These are phyloP conservation scores for Diaporthe aspalathi DNA, from an alignment of 2,329 filamentous ascomycete genomes.

Conservation along the genomic window DNA sequence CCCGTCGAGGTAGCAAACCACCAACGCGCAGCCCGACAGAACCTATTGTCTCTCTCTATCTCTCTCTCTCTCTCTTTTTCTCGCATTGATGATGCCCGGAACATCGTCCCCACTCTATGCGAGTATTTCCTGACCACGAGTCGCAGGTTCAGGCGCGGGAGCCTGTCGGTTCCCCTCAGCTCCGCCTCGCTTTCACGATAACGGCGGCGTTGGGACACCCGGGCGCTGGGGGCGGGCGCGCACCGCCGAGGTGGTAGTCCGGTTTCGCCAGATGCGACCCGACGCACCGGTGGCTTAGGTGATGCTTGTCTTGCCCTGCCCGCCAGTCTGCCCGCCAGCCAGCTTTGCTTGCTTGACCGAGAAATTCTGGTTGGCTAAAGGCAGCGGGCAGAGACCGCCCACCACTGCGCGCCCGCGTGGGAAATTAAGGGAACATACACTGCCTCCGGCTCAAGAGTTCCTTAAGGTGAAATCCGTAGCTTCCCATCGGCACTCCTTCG, in stretches of 20 bases:
- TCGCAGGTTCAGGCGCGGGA: neutral
- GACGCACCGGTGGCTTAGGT: neutral
- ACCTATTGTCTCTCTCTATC: neutral
- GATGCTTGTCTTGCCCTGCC: neutral
- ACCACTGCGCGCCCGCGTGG: neutral
- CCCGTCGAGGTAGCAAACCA: neutral
- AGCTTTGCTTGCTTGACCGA: too few relatives aligned
- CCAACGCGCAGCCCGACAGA: neutral
- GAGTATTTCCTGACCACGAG: neutral
- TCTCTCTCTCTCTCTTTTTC: too few relatives aligned
- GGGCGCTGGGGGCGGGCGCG: neutral
- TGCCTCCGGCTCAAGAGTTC: slow-evolving; percentile 11
- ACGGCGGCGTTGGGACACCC: slow-evolving; percentile 1
- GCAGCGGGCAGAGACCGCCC: neutral
- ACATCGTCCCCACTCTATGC: neutral
- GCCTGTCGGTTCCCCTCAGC: neutral
- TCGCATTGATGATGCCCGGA: slow-evolving; percentile 13
- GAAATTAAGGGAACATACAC: slow-evolving; percentile 15
- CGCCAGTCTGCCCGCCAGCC: neutral
- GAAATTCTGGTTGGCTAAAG: neutral
- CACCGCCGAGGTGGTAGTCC: slow-evolving; percentile 18
- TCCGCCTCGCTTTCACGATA: neutral
- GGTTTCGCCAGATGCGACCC: neutral
- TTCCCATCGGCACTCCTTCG: slow-evolving; percentile 1
- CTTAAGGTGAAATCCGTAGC: slow-evolving; percentile 24